phyloP scores from a whole-genome alignment of 2,329 filamentous ascomycete species.

The Diaporthe sp. region DNA sequence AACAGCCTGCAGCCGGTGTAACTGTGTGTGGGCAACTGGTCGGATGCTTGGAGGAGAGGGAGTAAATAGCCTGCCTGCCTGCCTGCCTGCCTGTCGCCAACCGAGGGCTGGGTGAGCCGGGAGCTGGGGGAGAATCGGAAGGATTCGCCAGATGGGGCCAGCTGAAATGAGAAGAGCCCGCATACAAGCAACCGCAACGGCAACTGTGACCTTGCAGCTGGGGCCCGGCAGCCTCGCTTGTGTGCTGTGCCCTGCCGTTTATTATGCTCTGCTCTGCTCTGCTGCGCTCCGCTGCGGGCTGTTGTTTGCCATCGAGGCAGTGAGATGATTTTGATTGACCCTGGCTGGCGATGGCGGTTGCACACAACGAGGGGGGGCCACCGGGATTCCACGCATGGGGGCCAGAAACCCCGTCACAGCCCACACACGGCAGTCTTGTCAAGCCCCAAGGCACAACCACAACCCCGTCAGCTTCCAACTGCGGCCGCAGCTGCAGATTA shows the following conservation, averaged over 20 bases:
- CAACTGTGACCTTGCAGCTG: background rate
- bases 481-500: background rate
- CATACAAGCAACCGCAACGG: background rate
- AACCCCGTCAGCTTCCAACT: background rate
- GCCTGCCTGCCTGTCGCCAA: background rate
- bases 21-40: slow-evolving; percentile 2
- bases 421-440: background rate
- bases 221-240: background rate
- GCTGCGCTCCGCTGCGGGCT: background rate
- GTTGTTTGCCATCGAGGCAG: background rate
- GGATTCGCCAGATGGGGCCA: slow-evolving; percentile 23
- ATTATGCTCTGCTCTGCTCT: background rate
- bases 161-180: slow-evolving; percentile 24
- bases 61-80: background rate
- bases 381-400: background rate
- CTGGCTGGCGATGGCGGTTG: background rate
- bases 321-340: background rate
- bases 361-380: background rate
- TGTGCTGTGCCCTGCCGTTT: background rate
- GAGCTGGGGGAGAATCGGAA: slow-evolving; percentile 10
- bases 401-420: background rate
- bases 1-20: slow-evolving; percentile 26
- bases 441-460: background rate
- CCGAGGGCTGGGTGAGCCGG: background rate
- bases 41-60: background rate